These are phyloP conservation scores for Dichomitus squalens DNA, from an alignment of 1,284 basidiomycete species.

Conservation along the genomic window DNA sequence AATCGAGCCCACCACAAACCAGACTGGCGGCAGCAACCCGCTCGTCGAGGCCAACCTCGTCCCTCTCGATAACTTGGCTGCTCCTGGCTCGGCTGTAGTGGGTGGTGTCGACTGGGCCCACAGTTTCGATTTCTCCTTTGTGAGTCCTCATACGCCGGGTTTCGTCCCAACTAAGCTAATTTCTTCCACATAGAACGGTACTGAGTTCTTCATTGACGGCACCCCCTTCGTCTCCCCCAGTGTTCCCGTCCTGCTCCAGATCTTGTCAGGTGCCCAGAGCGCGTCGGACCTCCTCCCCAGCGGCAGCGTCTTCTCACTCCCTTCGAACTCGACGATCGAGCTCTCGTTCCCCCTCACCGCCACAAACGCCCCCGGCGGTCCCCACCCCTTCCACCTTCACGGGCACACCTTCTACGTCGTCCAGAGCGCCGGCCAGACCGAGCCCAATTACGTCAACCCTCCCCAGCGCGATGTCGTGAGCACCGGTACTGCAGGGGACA, in stretches of 20 bases:
- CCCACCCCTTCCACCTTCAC: slow-evolving; percentile 44
- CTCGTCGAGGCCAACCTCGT: slow-evolving; percentile 34
- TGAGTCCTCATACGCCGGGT: slow-evolving; percentile 17
- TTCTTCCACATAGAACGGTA: background rate
- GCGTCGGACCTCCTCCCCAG: slow-evolving; percentile 32
- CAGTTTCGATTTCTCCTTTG: slow-evolving; percentile 26
- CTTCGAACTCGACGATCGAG: slow-evolving; percentile 36
- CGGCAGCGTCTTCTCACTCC: slow-evolving; percentile 34
- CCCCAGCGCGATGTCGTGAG: slow-evolving; percentile 35
- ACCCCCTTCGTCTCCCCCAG: slow-evolving; percentile 27
- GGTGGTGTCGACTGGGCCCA: slow-evolving; percentile 34
- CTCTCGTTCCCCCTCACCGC: slow-evolving; percentile 34
- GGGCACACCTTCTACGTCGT: slow-evolving; percentile 37
- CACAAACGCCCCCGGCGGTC: slow-evolving; percentile 27
- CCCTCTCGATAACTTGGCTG: slow-evolving; percentile 18
- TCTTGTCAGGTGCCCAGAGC: slow-evolving; percentile 33
- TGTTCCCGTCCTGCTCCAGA: slow-evolving; percentile 39
- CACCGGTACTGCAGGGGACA: slow-evolving; percentile 32
- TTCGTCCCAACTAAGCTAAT: background rate
- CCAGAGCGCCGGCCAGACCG: slow-evolving; percentile 28
- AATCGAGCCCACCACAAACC: slow-evolving; percentile 43
- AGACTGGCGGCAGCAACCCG: slow-evolving; percentile 23
- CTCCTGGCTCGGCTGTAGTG: slow-evolving; percentile 25
- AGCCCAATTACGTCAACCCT: slow-evolving; percentile 36
- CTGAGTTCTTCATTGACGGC: slow-evolving; percentile 30